These are phyloP conservation scores for Andrographis paniculata DNA, from an alignment of 305 asterid genomes.

Conservation along the genomic window DNA sequence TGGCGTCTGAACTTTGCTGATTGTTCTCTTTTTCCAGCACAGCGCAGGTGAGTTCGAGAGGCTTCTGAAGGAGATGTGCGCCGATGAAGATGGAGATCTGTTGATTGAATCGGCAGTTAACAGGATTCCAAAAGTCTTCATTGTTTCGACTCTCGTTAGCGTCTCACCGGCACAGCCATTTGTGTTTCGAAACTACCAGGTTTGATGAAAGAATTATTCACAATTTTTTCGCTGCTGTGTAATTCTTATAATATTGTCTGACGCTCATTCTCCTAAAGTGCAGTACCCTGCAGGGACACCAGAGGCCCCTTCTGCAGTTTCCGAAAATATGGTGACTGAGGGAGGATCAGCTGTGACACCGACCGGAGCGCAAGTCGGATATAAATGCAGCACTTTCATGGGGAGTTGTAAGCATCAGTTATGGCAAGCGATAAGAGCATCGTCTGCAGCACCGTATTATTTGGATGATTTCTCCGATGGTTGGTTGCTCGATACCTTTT, in stretches of 20 bases:
- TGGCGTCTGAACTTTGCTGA: too few relatives aligned
- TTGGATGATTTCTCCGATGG: conserved; percentile 99
- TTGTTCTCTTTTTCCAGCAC: conserved; percentile 61
- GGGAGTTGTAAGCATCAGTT: conserved; percentile 96
- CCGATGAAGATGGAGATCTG: conserved; percentile 98
- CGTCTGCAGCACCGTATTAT: conserved; percentile 99
- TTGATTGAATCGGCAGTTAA: conserved; percentile 92
- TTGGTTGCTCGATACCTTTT: too few relatives aligned
- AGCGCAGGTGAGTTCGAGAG: conserved; percentile 99
- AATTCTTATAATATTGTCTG: conserved; percentile 6
- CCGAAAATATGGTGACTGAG: conserved; percentile 59
- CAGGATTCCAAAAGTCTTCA: conserved; percentile 90
- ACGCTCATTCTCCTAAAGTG: conserved; percentile 22
- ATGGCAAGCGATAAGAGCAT: conserved; percentile 99
- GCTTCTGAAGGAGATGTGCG: conserved; percentile 89
- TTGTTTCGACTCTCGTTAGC: conserved; percentile 91
- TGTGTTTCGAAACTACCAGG: conserved; percentile 99
- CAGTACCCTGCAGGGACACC: conserved; percentile 99
- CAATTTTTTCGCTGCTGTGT: conserved; percentile 4
- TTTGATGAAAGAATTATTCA: conserved; percentile 20
- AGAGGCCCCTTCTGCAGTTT: conserved; percentile 51
- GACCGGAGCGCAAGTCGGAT: conserved; percentile 76
- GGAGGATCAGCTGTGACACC: conserved; percentile 62
- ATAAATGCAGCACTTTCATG: conserved; percentile 72
- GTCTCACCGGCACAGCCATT: conserved; percentile 97